Percentiles rank a stretch among this genome's conserved stretches.
phyloP scores from a whole-genome alignment of 305 asterid genomes.

The Stenogyne calaminthoides region DNA sequence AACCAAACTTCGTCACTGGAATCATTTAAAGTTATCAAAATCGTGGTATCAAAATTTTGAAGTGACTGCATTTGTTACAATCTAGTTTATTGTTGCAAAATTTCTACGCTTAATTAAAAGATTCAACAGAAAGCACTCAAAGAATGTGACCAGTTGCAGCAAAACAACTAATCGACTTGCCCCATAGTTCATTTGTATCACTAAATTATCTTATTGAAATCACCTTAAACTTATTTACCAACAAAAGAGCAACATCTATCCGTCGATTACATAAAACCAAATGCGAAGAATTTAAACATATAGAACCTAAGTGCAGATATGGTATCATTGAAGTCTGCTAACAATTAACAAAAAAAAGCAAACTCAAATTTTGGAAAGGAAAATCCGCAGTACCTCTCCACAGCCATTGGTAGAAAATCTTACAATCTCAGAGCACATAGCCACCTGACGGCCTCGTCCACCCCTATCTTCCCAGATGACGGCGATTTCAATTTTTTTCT shows the following conservation, averaged over 20 bases:
- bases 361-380: slow-evolving; percentile 11
- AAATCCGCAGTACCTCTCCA: slow-evolving; percentile 72
- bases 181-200: not conserved
- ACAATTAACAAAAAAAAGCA: slow-evolving; percentile 12
- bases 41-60: not conserved
- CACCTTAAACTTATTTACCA: not conserved
- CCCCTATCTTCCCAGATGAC: slow-evolving; percentile 71
- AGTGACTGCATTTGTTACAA: not conserved
- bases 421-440: slow-evolving; percentile 79
- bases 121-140: slow-evolving; percentile 7
- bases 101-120: not conserved
- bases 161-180: not conserved
- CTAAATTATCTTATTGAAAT: slow-evolving; percentile 4
- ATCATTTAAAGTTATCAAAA: slow-evolving; percentile 2
- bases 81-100: not conserved
- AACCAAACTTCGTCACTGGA: not conserved
- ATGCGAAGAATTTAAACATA: slow-evolving; percentile 3
- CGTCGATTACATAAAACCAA: slow-evolving; percentile 5
- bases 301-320: slow-evolving; percentile 3
- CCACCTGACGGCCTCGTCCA: slow-evolving; percentile 74
- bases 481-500: slow-evolving; percentile 58
- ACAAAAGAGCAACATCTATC: not conserved
- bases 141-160: not conserved
- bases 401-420: slow-evolving; percentile 71
- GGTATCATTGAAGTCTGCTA: not conserved